phyloP scores from a whole-genome alignment of 345 rosid species.

The Salix brachista region DNA sequence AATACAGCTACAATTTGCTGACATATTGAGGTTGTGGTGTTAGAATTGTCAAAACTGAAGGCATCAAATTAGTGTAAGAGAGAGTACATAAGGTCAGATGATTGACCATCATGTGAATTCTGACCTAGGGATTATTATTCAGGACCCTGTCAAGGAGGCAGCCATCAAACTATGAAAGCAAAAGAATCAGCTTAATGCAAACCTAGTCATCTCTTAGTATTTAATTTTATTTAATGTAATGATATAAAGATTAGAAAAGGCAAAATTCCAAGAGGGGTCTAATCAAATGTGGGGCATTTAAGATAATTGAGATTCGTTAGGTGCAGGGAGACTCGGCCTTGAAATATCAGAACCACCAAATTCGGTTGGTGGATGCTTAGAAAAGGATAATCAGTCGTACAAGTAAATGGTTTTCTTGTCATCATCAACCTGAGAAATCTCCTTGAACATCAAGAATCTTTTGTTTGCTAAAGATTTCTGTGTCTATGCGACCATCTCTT shows the following conservation, averaged over 20 bases:
- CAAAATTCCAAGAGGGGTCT: slow-evolving; percentile 2
- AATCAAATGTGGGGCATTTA: neutral
- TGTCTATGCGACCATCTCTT: neutral
- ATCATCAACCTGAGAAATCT: slow-evolving; percentile 23
- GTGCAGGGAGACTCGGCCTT: slow-evolving; percentile 15
- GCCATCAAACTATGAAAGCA: no score
- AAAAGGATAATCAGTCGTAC: slow-evolving; percentile 6
- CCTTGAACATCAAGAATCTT: slow-evolving; percentile 15
- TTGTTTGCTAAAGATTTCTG: neutral
- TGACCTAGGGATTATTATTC: neutral
- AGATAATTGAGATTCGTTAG: slow-evolving; percentile 7
- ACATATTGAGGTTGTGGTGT: no score
- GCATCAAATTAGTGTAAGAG: neutral
- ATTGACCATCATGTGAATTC: neutral
- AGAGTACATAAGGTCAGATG: neutral
- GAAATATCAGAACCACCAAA: slow-evolving; percentile 14
- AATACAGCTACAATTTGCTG: no score
- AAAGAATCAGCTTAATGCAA: neutral
- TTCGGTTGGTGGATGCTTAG: neutral
- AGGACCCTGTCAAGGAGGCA: neutral
- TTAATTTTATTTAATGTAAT: neutral
- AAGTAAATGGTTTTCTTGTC: slow-evolving; percentile 21
- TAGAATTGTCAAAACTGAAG: neutral
- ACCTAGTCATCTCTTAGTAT: neutral
- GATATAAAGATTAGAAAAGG: no score